These are phyloP conservation scores for Aspergillus sp. DNA, from an alignment of 2,329 filamentous ascomycete genomes.

Conservation along the genomic window DNA sequence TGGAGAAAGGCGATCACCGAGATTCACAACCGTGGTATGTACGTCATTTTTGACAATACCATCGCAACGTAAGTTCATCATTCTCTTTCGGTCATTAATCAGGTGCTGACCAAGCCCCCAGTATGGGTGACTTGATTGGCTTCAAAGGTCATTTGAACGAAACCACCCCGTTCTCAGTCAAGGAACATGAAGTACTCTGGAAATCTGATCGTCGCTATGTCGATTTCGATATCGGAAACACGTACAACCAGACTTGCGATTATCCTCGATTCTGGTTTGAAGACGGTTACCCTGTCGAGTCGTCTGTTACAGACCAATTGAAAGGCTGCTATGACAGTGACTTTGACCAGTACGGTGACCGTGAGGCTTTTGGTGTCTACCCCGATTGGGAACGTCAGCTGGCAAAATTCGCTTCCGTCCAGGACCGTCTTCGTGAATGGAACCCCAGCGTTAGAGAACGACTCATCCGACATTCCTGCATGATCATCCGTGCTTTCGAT, in stretches of 20 bases:
- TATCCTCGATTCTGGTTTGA: constrained; percentile 59
- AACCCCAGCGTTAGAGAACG: constrained; percentile 51
- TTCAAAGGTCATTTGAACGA: constrained; percentile 56
- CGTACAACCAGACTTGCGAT: constrained; percentile 47
- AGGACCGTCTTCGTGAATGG: constrained; percentile 62
- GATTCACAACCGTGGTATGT: constrained; percentile 58
- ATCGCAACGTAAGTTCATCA: constrained; percentile 49
- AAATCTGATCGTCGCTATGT: constrained; percentile 50
- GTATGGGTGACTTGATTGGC: constrained; percentile 55
- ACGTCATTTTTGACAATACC: constrained; percentile 60
- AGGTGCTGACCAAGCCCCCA: constrained; percentile 1
- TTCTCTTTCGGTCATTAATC: neutral
- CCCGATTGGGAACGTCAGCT: constrained; percentile 59
- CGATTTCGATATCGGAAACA: constrained; percentile 52
- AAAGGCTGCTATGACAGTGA: constrained; percentile 56
- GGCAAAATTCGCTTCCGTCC: constrained; percentile 60
- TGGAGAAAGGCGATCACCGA: constrained; percentile 54
- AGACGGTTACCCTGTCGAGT: constrained; percentile 45
- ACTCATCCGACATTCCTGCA: constrained; percentile 56
- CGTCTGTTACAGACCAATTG: constrained; percentile 42
- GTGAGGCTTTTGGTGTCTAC: constrained; percentile 57
- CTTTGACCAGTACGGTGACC: constrained; percentile 60
- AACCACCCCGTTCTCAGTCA: constrained; percentile 49
- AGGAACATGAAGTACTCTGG: constrained; percentile 54
- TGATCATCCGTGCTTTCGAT: constrained; percentile 56